phyloP scores from a whole-genome alignment of 2,329 filamentous ascomycete genomes.

The Trichoderma cornu-damae region DNA sequence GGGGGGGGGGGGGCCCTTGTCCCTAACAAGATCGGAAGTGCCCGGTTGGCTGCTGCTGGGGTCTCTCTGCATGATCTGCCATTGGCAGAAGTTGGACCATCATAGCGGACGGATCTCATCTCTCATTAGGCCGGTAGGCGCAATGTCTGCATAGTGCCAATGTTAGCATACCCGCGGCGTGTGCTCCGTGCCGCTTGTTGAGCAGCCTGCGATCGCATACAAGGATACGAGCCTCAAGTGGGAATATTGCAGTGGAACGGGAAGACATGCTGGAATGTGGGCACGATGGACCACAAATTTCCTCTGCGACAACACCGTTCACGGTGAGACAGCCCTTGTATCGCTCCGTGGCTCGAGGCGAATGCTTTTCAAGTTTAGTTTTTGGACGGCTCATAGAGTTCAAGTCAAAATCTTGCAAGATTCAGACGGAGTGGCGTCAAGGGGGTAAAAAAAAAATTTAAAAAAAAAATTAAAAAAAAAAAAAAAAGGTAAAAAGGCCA shows the following conservation, averaged over 20 bases:
- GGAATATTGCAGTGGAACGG: conserved; percentile 16
- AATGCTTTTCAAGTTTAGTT: background rate
- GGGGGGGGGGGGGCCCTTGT: too few species aligned
- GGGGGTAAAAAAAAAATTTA: too few species aligned
- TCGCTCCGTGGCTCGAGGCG: conserved; percentile 11
- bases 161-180: background rate
- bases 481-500: background rate
- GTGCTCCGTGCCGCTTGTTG: background rate
- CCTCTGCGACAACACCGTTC: conserved; percentile 24
- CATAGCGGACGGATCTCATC: conserved; percentile 1
- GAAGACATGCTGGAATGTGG: conserved; percentile 19
- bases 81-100: background rate
- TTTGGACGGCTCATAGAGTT: conserved; percentile 8
- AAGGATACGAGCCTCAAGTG: background rate
- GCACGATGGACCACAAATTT: conserved; percentile 22
- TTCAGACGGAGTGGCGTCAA: background rate
- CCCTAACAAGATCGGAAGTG: conserved; percentile 16
- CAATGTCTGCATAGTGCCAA: too few species aligned
- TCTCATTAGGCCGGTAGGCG: background rate
- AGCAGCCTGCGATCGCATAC: background rate
- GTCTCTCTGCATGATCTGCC: conserved; percentile 13
- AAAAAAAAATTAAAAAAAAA: too few species aligned
- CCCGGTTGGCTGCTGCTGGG: conserved; percentile 6
- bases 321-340: conserved; percentile 29
- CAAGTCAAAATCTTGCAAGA: conserved; percentile 14